These are phyloP conservation scores for Solanum peruvianum DNA, from an alignment of 257 asterid species.

Conservation along the genomic window DNA sequence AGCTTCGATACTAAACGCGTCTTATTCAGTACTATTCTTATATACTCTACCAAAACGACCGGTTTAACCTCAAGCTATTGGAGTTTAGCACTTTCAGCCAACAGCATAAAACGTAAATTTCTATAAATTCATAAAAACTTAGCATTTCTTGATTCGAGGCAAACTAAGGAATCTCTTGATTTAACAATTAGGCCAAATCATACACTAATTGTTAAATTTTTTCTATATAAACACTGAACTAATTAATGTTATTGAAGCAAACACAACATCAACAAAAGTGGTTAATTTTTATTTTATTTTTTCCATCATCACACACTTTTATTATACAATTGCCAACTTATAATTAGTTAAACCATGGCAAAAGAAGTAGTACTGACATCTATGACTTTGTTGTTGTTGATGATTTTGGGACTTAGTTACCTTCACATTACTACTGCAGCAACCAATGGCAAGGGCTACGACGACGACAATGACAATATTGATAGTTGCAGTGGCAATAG, in stretches of 20 bases:
- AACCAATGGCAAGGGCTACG: not conserved
- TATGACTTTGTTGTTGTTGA: not conserved
- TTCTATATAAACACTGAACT: not conserved
- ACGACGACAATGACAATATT: not conserved
- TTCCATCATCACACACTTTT: not conserved
- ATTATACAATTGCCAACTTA: not conserved
- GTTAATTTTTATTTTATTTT: not conserved
- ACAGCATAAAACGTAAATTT: not conserved
- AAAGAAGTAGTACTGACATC: not conserved
- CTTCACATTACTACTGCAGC: not conserved
- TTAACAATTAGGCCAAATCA: not conserved
- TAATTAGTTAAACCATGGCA: not conserved
- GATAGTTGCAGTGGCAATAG: too few species aligned
- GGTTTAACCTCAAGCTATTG: not conserved
- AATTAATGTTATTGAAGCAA: not conserved
- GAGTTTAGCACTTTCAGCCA: not conserved
- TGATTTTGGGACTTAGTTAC: not conserved
- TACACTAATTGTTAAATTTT: not conserved
- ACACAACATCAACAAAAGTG: not conserved
- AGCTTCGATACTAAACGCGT: not conserved
- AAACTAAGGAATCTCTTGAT: not conserved
- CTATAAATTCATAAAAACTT: not conserved
- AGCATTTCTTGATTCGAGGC: not conserved
- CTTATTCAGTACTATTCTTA: too few species aligned
- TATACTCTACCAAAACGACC: not conserved